phyloP scores from a whole-genome alignment of 202 grass and related monocot genomes.

The Musa balbisiana region DNA sequence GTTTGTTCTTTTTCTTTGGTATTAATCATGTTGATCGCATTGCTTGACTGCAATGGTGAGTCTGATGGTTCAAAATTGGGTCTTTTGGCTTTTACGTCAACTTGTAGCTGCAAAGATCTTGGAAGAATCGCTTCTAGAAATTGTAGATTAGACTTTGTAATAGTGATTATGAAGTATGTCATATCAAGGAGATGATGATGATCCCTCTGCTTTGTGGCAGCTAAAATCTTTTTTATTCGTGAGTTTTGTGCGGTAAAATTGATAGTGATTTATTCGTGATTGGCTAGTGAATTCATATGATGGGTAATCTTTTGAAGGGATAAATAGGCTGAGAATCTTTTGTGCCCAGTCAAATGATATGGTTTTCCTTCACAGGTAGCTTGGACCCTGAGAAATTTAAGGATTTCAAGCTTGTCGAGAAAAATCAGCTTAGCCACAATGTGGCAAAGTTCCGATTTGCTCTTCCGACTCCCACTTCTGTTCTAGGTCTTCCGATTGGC shows the following conservation, averaged over 20 bases:
- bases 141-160: too few species aligned
- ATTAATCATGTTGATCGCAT: neutral
- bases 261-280: neutral
- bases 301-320: neutral
- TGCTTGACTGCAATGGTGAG: neutral
- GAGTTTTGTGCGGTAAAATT: neutral
- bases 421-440: conserved; percentile 82
- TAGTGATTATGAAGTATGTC: neutral
- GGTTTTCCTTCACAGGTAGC: conserved; percentile 31
- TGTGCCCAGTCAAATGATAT: neutral
- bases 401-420: conserved; percentile 79
- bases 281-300: neutral
- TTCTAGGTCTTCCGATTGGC: conserved; percentile 75
- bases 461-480: conserved; percentile 66
- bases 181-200: neutral
- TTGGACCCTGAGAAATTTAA: conserved; percentile 87
- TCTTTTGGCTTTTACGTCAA: neutral
- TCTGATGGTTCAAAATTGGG: neutral
- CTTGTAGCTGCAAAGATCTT: neutral
- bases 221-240: neutral
- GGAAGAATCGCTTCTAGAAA: too few species aligned
- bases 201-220: neutral
- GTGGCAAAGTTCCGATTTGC: conserved; percentile 84
- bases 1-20: neutral
- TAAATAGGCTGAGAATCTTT: neutral